phyloP scores from a whole-genome alignment of 2,329 filamentous ascomycete genomes.

The Colletotrichum sojae region DNA sequence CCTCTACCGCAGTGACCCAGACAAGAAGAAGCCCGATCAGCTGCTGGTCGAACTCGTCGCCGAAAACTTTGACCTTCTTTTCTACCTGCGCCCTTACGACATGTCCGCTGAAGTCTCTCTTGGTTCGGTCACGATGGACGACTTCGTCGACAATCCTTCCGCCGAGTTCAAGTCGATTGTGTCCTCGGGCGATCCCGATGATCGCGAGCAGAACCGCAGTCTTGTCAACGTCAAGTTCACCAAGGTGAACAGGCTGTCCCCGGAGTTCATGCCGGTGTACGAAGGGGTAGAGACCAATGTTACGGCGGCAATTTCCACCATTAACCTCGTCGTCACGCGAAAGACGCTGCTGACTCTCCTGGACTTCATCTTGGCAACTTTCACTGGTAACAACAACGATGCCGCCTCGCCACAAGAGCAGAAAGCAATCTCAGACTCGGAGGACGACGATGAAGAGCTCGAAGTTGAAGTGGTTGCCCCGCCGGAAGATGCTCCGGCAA shows the following conservation, averaged over 20 bases:
- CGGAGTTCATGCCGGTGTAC: conserved; percentile 92
- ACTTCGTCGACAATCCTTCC: conserved; percentile 91
- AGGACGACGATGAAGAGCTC: conserved; percentile 54
- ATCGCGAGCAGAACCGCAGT: conserved; percentile 82
- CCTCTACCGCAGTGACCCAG: conserved; percentile 87
- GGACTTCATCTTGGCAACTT: conserved; percentile 95
- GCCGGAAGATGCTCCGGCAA: conserved; percentile 18
- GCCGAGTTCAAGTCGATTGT: conserved; percentile 97
- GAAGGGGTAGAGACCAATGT: conserved; percentile 96
- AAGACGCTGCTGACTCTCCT: conserved; percentile 92
- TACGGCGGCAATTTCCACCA: conserved; percentile 91
- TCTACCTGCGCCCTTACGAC: conserved; percentile 90
- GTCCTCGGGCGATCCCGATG: conserved; percentile 82
- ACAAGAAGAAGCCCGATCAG: conserved; percentile 81
- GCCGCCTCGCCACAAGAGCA: conserved; percentile 46
- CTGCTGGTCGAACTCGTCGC: conserved; percentile 93
- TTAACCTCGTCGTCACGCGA: conserved; percentile 94
- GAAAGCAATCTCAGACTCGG: conserved; percentile 53
- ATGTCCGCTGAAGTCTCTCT: conserved; percentile 94
- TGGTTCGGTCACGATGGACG: conserved; percentile 88
- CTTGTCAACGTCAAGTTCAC: conserved; percentile 91
- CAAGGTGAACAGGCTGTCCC: conserved; percentile 90
- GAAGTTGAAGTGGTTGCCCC: conserved; percentile 33
- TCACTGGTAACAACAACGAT: conserved; percentile 74
- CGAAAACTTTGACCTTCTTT: conserved; percentile 88